Base-by-base conservation (phyloP, 2,329 filamentous ascomycete genomes). In the Onygena corvina region DNA sequence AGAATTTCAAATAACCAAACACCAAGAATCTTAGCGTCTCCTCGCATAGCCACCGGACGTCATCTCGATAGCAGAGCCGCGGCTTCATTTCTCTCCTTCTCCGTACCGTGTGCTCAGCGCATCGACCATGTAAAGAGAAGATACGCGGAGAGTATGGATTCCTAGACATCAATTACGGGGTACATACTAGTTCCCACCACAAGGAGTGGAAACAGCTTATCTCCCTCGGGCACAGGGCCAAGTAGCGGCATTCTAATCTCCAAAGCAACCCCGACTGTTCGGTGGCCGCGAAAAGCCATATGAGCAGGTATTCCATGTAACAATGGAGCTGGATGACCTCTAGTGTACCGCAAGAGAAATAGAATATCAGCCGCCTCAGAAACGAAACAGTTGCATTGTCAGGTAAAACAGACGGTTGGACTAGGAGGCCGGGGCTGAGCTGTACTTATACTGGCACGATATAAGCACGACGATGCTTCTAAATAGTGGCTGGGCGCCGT, bases 301-400 rank as follows among this genome's bases (percentile, higher is more conserved):
- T 40, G 36, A 40, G 36, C 36, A 40, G 5, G n/a, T 40, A 40
- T 40, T 16, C 25, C 36, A 40, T 40, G 36, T 40, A 40, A 40
- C 36, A 25, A 40, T 21, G 36, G 36, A 40, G 36, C 16, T 40
- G 36, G 18, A 40, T 40, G 36, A 40, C 36, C 14, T 40, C 36
- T 21, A 40, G 25, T n/a, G n/a, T n/a, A n/a, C n/a, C n/a, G 36
- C 16, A 25, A 21, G 20, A 40, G 36, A 40, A 12, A 40, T 21
- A 40, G 7, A 40, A 3, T n/a, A n/a, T n/a, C n/a, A n/a, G 20
- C 25, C 36, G 36, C 36, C 36, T 21, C 36, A 40, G 36, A 25
- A 40, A 40, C 20, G 36, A 25, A 40, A 40, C 20, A 40, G 36
- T 23, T n/a, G 36, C 36, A 40, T 23, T n/a, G 20, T 40, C 36